These are phyloP conservation scores for Chaetomium globosum DNA, from an alignment of 2,329 filamentous ascomycete genomes.

Conservation along the genomic window DNA sequence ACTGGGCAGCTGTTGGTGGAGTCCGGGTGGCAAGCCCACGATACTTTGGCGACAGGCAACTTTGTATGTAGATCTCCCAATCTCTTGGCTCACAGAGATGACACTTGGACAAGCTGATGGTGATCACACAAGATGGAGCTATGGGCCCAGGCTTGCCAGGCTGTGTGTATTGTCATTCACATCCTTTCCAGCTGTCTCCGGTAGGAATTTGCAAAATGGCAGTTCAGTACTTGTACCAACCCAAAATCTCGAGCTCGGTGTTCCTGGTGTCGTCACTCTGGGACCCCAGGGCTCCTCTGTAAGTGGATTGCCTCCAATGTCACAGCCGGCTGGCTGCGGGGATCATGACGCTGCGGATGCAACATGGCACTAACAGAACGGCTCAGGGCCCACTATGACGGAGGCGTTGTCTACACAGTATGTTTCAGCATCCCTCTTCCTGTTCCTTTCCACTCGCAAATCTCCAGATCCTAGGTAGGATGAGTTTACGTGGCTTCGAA, in stretches of 20 bases:
- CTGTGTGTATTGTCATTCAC: background rate
- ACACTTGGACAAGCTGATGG: background rate
- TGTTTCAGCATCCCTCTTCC: constrained; percentile 13
- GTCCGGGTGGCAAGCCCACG: constrained; percentile 26
- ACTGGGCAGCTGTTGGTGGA: background rate
- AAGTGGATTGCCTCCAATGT: constrained; percentile 10
- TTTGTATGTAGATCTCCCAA: constrained; percentile 29
- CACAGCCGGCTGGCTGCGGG: constrained; percentile 6
- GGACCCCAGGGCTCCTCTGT: background rate
- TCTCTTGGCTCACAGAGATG: constrained; percentile 2
- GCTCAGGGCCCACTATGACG: constrained; percentile 25
- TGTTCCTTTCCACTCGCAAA: background rate
- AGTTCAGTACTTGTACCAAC: background rate
- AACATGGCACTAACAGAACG: constrained; percentile 6
- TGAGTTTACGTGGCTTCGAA: background rate
- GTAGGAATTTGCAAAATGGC: background rate
- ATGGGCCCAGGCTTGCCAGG: background rate
- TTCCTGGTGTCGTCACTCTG: constrained; percentile 15
- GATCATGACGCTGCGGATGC: constrained; percentile 21
- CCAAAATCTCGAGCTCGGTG: background rate
- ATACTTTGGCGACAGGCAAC: constrained; percentile 10
- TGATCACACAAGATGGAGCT: background rate
- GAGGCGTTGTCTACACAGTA: constrained; percentile 18
- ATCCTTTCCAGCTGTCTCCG: background rate
- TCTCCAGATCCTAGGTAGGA: background rate